Conservation (phyloP, 805 yeast species). For the Komagataella mondaviorum region DNA sequence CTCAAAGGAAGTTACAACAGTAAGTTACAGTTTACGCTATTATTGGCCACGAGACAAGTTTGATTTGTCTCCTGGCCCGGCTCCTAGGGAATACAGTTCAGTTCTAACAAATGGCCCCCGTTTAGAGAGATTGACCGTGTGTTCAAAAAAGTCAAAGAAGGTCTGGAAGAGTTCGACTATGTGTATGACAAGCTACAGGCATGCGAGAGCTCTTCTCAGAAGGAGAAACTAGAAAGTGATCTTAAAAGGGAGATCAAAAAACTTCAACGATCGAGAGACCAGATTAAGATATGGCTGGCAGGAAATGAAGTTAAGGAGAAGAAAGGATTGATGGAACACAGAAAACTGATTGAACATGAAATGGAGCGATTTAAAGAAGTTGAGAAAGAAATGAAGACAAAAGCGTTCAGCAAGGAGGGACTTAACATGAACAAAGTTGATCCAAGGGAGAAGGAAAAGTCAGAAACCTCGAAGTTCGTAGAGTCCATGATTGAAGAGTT, state of each 20-base stretch:
- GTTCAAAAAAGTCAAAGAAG: conserved; percentile 85
- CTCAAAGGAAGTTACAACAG: conserved; percentile 37
- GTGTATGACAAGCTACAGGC: conserved; percentile 75
- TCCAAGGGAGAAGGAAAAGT: conserved; percentile 71
- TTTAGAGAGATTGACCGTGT: conserved; percentile 78
- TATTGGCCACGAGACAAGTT: neutral
- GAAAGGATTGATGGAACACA: conserved; percentile 64
- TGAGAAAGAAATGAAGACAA: conserved; percentile 85
- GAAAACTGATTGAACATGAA: conserved; percentile 55
- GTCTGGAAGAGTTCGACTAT: conserved; percentile 72
- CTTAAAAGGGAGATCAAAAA: conserved; percentile 91
- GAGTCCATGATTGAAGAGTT: conserved; percentile 65
- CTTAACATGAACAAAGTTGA: conserved; percentile 58
- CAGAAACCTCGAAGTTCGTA: conserved; percentile 58
- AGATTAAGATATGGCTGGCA: conserved; percentile 87
- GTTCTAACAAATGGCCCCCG: conserved; percentile 2
- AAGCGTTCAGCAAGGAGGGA: conserved; percentile 91
- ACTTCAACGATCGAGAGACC: conserved; percentile 86
- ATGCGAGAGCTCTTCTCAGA: conserved; percentile 75
- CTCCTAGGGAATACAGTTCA: neutral
- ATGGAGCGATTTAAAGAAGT: conserved; percentile 95
- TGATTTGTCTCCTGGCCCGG: neutral
- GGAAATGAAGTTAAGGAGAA: conserved; percentile 89
- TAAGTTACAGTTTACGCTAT: conserved; percentile 14
- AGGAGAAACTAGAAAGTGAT: conserved; percentile 87